Percentiles rank a stretch among this genome's conserved stretches.
phyloP scores from a whole-genome alignment of 495 filamentous ascomycete genomes.

The Aspergillus bridgeri region DNA sequence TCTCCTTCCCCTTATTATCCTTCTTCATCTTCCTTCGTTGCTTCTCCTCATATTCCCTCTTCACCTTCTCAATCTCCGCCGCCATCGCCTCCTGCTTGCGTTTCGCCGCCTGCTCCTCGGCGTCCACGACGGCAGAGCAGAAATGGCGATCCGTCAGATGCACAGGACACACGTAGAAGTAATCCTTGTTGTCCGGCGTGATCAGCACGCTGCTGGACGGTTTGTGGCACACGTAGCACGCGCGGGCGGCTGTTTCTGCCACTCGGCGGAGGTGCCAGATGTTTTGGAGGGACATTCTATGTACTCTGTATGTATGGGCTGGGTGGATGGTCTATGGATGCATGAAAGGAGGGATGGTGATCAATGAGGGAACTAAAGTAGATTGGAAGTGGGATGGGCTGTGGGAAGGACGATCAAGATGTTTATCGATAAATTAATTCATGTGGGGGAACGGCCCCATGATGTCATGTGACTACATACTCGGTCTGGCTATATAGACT shows the following conservation, averaged over 20 bases:
- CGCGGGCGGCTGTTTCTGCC: conserved; percentile 74
- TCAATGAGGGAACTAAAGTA: background rate
- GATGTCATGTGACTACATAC: conserved; percentile 17
- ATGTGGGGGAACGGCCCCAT: conserved; percentile 6
- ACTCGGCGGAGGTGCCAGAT: conserved; percentile 85
- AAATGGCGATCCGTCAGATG: conserved; percentile 85
- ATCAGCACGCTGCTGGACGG: conserved; percentile 82
- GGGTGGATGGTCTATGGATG: background rate
- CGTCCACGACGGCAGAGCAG: conserved; percentile 73
- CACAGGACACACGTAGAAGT: conserved; percentile 83
- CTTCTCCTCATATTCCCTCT: conserved; percentile 48
- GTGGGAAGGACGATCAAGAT: background rate
- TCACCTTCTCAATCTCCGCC: conserved; percentile 72
- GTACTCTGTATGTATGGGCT: background rate
- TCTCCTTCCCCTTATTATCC: conserved; percentile 43
- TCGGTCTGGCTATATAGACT: background rate
- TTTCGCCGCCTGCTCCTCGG: conserved; percentile 66
- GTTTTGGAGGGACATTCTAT: conserved; percentile 65
- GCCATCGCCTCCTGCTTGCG: conserved; percentile 64
- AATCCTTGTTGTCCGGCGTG: conserved; percentile 92
- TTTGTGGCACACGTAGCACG: conserved; percentile 90
- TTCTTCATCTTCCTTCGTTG: conserved; percentile 42
- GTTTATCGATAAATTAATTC: conserved; percentile 7
- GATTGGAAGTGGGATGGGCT: background rate
- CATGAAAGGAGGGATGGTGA: background rate